Evolutionary conservation across 179 eudicot genomes (phyloP), one percentile per base, ranked within the genome.

Genomic region (Amaranthus tricolor): DNA sequence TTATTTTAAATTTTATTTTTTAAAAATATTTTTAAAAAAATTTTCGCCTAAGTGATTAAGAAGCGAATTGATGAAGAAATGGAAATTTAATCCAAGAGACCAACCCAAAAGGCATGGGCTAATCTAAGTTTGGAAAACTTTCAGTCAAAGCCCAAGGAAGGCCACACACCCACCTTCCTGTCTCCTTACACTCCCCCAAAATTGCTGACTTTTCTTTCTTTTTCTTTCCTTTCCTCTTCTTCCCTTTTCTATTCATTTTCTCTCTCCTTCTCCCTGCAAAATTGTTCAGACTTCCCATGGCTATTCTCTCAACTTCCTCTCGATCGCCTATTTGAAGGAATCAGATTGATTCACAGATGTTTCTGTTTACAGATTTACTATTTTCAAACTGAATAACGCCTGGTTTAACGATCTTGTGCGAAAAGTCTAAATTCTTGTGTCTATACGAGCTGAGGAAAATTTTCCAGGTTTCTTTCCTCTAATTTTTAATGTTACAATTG

Each of bases 141-240:
- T 4, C 3, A 20, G 40, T 66, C 70, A 49, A 66, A 45, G 16
- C 17, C 52, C 55, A 17, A 45, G 40, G 40, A 66, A 47, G 40
- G 13, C 19, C 53, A 48, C 54, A 47, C 53, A 65, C 24, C 53
- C n/a, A n/a, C n/a, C 55, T n/a, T 17, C 7, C 70, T 72, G 68
- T 72, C 63, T 31, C 20, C 7, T 60, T 78, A 59, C 45, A 59
- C 43, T 40, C 31, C 20, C 57, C 52, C 11, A 68, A 62, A 67
- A 17, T 17, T 66, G 70, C 70, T 65, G 77, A 67, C 71, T 77
- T 67, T 44, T 65, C 53, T 19, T 44, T 60, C 47, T 67, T 67
- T 53, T 43, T 52, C 59, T 57, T 52, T 16, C 17, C 62, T n/a
- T 47, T 14, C 54, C 65, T 7, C 51, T 5, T 19, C 1, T 63